Conservation (phyloP, 192 early-diverging fungal genomes). For the Lunasporangiospora selenospora region DNA sequence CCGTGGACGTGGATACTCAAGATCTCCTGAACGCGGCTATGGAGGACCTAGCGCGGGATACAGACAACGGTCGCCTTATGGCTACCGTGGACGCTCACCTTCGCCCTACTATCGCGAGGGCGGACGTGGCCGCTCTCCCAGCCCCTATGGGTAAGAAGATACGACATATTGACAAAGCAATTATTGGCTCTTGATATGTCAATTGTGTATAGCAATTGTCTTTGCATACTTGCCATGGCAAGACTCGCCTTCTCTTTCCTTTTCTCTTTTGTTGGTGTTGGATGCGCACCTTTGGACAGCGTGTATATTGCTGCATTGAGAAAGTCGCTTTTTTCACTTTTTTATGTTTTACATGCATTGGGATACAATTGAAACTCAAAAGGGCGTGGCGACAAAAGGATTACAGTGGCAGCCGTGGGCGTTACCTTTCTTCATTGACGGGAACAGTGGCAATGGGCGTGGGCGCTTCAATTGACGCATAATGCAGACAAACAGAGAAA, state of each 20-base stretch:
- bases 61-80: conserved; percentile 42
- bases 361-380: too few relatives aligned
- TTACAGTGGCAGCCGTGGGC: too few relatives aligned
- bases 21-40: conserved; percentile 50
- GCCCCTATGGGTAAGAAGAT: conserved; percentile 54
- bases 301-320: too few relatives aligned
- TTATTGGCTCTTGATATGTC: not conserved
- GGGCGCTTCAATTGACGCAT: too few relatives aligned
- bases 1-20: conserved; percentile 48
- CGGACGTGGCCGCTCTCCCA: conserved; percentile 12
- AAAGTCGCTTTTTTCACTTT: not conserved
- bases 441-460: too few relatives aligned
- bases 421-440: too few relatives aligned
- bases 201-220: not conserved
- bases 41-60: conserved; percentile 42
- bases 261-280: not conserved
- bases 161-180: too few relatives aligned
- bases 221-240: not conserved
- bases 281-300: too few relatives aligned
- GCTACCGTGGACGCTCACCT: conserved; percentile 40
- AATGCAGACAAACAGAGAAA: too few relatives aligned
- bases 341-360: not conserved
- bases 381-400: too few relatives aligned
- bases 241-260: not conserved
- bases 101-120: conserved; percentile 42